Percentiles rank a stretch among this genome's conserved stretches.
Evolutionary conservation across 2,329 filamentous ascomycete genomes (phyloP).

Genomic region (Trichoderma cornu-damae): DNA sequence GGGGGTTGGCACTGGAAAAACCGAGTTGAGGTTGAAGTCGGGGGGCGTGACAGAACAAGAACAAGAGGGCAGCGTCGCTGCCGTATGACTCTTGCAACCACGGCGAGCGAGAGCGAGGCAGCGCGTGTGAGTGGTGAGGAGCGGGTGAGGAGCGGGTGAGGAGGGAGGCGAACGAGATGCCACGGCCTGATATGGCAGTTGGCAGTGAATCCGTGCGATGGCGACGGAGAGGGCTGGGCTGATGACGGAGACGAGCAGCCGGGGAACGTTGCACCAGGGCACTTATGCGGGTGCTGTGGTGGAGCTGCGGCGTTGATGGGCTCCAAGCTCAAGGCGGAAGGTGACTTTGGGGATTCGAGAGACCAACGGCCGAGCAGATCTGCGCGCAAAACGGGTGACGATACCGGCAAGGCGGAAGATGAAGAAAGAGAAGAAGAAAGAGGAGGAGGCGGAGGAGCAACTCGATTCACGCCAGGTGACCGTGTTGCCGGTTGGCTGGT

Average conservation of each 20-base stretch:
- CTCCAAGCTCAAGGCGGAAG: constrained; percentile 20
- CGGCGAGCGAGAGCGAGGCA: constrained; percentile 3
- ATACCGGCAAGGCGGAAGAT: background rate
- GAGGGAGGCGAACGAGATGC: constrained; percentile 3
- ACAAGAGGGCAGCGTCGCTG: background rate
- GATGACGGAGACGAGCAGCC: constrained; percentile 9
- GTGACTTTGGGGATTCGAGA: constrained; percentile 10
- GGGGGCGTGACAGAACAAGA: background rate
- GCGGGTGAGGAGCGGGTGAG: too few species aligned
- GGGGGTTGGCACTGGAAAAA: constrained; percentile 1
- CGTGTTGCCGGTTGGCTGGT: background rate
- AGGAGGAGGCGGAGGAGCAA: too few species aligned
- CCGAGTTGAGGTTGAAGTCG: background rate
- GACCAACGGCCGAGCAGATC: constrained; percentile 7
- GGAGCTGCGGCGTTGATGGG: background rate
- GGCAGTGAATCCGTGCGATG: constrained; percentile 16
- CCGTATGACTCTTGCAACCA: constrained; percentile 4
- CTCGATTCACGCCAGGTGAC: constrained; percentile 15
- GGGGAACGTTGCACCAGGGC: constrained; percentile 17
- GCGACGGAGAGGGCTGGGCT: background rate
- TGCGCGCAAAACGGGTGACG: background rate
- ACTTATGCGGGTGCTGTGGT: background rate
- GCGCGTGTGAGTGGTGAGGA: background rate
- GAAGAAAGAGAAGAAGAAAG: background rate
- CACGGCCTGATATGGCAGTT: constrained; percentile 19